These are phyloP conservation scores for Ceriops tagal DNA, from an alignment of 345 rosid species.

Conservation along the genomic window DNA sequence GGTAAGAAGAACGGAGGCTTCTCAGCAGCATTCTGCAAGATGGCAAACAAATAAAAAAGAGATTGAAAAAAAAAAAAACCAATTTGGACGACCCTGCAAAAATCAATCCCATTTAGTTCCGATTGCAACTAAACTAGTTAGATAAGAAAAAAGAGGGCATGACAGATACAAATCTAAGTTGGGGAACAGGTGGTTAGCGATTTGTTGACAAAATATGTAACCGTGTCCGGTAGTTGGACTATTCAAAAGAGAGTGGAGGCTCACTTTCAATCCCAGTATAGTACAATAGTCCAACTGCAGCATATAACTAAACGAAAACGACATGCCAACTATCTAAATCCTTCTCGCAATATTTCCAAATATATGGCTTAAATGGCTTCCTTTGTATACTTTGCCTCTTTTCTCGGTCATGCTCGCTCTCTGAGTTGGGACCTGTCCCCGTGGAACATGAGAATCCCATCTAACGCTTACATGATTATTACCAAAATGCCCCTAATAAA, in stretches of 20 bases:
- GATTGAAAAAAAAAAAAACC: background rate
- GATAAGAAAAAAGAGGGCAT: no score
- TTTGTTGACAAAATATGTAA: no score
- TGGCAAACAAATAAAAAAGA: background rate
- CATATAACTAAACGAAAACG: conserved; percentile 54
- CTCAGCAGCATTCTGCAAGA: conserved; percentile 85
- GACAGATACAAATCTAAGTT: no score
- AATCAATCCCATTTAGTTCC: no score
- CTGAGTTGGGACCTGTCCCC: background rate
- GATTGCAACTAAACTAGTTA: no score
- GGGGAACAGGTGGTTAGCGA: no score
- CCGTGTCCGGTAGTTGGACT: no score
- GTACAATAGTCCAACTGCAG: conserved; percentile 29
- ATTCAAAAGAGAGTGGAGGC: conserved; percentile 5
- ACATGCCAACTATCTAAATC: conserved; percentile 40
- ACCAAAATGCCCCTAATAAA: conserved; percentile 2
- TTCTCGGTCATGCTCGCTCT: conserved; percentile 18
- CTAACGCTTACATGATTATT: conserved; percentile 10
- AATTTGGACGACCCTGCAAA: no score
- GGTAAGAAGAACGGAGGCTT: conserved; percentile 86
- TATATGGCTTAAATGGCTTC: conserved; percentile 41
- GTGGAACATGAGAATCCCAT: conserved; percentile 19
- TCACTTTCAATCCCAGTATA: conserved; percentile 12
- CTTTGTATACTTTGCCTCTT: conserved; percentile 15
- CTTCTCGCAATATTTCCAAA: conserved; percentile 33